phyloP scores from a whole-genome alignment of 768 basidiomycete species.

The Mycena leptocephala region DNA sequence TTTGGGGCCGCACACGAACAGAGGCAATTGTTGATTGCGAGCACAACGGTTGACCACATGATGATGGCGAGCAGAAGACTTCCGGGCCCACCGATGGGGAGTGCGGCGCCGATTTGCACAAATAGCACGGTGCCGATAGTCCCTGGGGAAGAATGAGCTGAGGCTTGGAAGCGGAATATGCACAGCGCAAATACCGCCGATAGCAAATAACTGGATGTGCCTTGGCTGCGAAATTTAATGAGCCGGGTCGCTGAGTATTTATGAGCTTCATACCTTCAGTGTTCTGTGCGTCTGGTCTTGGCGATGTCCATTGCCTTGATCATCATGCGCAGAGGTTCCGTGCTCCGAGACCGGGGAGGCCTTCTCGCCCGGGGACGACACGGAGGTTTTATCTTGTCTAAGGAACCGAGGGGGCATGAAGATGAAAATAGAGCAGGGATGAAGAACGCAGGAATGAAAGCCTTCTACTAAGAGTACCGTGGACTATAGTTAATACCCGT shows the following conservation, averaged over 20 bases:
- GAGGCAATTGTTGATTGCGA: conserved; percentile 65
- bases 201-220: conserved; percentile 67
- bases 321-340: neutral
- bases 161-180: neutral
- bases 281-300: conserved; percentile 11
- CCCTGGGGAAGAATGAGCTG: conserved; percentile 51
- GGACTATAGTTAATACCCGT: too few species aligned
- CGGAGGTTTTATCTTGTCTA: neutral
- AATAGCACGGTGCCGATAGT: conserved; percentile 84
- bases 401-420: neutral
- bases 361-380: neutral
- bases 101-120: conserved; percentile 76
- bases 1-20: conserved; percentile 47
- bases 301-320: neutral
- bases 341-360: neutral
- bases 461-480: too few species aligned
- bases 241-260: too few species aligned
- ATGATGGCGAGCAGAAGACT: conserved; percentile 65
- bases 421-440: neutral
- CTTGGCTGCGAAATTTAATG: conserved; percentile 50
- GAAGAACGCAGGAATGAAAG: too few species aligned
- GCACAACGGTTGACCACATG: conserved; percentile 64
- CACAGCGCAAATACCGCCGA: conserved; percentile 34
- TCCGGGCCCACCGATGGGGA: conserved; percentile 70
- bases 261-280: conserved; percentile 17